phyloP scores from a whole-genome alignment of 768 basidiomycete species.

The Mycena epipterygia region DNA sequence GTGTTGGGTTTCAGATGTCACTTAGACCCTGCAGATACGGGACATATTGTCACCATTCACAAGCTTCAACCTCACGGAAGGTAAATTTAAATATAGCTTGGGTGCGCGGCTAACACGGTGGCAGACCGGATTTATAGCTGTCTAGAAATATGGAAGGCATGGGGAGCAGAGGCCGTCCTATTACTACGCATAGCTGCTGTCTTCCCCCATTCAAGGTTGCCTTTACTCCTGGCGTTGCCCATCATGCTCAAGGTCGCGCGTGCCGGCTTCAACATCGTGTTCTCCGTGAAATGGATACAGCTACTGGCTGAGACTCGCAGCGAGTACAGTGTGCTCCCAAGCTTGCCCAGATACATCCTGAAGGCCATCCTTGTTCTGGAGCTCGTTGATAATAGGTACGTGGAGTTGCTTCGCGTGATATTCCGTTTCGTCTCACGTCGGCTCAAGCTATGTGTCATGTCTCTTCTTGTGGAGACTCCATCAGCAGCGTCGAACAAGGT shows the following conservation, averaged over 20 bases:
- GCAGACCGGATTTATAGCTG: background rate
- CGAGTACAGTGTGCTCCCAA: background rate
- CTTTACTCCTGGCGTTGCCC: constrained; percentile 1
- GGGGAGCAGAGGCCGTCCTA: constrained; percentile 9
- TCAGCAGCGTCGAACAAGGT: background rate
- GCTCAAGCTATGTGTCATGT: constrained; percentile 7
- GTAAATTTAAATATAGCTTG: background rate
- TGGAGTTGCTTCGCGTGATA: background rate
- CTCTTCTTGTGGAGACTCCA: constrained; percentile 14
- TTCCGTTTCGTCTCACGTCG: background rate
- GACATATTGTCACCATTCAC: constrained; percentile 5
- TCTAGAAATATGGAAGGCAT: background rate
- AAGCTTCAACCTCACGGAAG: background rate
- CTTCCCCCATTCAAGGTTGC: background rate
- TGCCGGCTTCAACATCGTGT: background rate
- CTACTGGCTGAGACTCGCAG: background rate
- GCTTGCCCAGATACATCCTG: background rate
- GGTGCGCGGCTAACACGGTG: background rate
- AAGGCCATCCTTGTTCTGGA: constrained; percentile 1
- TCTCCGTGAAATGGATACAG: constrained; percentile 1
- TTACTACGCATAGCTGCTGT: background rate
- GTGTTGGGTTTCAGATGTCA: background rate
- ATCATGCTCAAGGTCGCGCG: background rate
- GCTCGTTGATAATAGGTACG: constrained; percentile 15
- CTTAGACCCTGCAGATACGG: too few species aligned